Evolutionary conservation across 1,139 yeast genomes (phyloP).

Genomic region (Candida dubliniensis): DNA sequence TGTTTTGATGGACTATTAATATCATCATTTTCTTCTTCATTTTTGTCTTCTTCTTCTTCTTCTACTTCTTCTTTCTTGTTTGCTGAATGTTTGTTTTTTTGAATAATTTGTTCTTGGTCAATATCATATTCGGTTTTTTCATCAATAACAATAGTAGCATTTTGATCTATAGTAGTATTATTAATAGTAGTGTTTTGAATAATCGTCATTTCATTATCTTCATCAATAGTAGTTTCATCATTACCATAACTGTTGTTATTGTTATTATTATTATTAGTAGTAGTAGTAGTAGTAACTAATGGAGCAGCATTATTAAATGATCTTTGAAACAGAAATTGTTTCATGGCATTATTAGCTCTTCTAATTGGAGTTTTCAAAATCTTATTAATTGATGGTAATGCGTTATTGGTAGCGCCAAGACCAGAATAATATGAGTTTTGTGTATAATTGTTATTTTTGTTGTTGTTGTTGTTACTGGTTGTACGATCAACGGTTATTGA

Average conservation of each 20-base stretch:
- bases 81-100: too few relatives aligned
- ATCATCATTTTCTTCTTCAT: background rate
- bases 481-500: constrained; percentile 13
- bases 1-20: constrained; percentile 13
- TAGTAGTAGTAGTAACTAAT: too few relatives aligned
- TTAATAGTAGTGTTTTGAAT: constrained; percentile 19
- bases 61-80: constrained; percentile 1
- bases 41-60: constrained; percentile 6
- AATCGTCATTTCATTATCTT: constrained; percentile 26
- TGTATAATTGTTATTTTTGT: background rate
- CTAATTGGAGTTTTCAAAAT: constrained; percentile 49
- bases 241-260: constrained; percentile 11
- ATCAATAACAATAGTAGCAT: constrained; percentile 12
- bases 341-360: constrained; percentile 23
- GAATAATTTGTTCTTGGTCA: too few relatives aligned
- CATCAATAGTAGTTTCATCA: constrained; percentile 40
- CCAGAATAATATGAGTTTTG: constrained; percentile 1
- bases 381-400: constrained; percentile 44
- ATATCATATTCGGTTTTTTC: constrained; percentile 1
- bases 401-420: constrained; percentile 4
- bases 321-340: constrained; percentile 15
- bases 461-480: constrained; percentile 11
- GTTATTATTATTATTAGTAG: constrained; percentile 9
- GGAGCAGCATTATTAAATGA: constrained; percentile 16
- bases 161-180: constrained; percentile 16